Base-by-base conservation (phyloP, 176 grass and related monocot species). In the Paspalum notatum region DNA sequence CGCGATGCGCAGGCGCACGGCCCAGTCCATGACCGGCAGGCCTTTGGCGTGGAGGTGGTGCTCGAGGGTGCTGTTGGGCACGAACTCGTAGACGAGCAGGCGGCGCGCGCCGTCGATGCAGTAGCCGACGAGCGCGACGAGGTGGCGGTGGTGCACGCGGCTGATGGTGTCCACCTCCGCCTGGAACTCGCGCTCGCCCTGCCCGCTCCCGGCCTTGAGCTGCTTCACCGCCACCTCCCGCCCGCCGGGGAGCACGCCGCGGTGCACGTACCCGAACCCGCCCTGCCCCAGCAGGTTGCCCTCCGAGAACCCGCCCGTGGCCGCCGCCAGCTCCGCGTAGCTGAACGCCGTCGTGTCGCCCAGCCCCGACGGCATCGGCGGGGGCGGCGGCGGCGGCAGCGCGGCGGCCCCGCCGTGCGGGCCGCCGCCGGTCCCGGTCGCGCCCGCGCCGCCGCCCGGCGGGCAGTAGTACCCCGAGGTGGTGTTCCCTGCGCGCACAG, bases 181-280 rank as follows among this genome's bases (percentile, higher is more conserved):
- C 50, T 83, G 88, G 84, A 90, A 90, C 66, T 90, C 88, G 43
- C 84, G 75, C 84, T 90, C 88, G 0, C 88, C 88, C 22, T 90
- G 88, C 45, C 83, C 88, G 47, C 88, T 83, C 1, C 84, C 88
- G 11, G 88, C 57, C 74, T 83, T 90, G 67, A 90, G 88, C 58
- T 83, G 79, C 80, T 90, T 90, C 67, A 90, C 88, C 5, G 88
- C 88, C 55, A 90, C 71, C 61, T 56, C 80, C 85, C 50, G 72
- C 0, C 82, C 83, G 37, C 70, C 80, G 0, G 75, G 53, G 44
- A 91, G 75, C 41, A 80, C 62, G 61, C 90, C 90, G 17, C 54
- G 55, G 79, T 89, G 52, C 40, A 89, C 90, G 22, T 92, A 89
- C 61, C 90, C 90, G 52, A 92, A 92, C 45, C 90, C 90, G n/a